phyloP scores from a whole-genome alignment of 306 rosid genomes.

The Bauhinia variegata region DNA sequence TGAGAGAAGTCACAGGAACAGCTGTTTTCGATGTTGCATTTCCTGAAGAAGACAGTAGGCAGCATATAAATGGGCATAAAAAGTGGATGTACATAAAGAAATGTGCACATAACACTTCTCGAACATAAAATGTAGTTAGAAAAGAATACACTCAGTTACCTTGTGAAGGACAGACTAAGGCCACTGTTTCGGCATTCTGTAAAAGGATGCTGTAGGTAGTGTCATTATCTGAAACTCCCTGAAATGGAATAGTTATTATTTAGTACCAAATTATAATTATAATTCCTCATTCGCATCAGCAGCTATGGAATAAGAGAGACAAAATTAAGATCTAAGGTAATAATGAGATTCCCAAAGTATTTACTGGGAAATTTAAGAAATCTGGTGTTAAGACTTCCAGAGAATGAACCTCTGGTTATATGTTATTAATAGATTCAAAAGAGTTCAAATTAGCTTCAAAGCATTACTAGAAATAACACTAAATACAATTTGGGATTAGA shows the following conservation, averaged over 20 bases:
- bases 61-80: too few relatives aligned
- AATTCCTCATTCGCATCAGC: background rate
- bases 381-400: too few relatives aligned
- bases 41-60: constrained; percentile 48
- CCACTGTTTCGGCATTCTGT: constrained; percentile 91
- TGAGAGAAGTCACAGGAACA: constrained; percentile 75
- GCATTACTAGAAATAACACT: too few relatives aligned
- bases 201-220: constrained; percentile 67
- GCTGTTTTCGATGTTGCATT: constrained; percentile 43
- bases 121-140: background rate
- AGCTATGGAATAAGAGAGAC: constrained; percentile 10
- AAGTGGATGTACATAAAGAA: constrained; percentile 3
- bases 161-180: constrained; percentile 62
- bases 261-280: constrained; percentile 6
- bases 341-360: background rate
- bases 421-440: too few relatives aligned
- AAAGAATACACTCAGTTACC: constrained; percentile 44
- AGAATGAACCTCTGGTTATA: too few relatives aligned
- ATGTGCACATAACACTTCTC: constrained; percentile 2
- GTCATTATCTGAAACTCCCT: constrained; percentile 57
- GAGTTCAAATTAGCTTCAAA: too few relatives aligned
- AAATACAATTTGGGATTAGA: background rate
- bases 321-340: background rate
- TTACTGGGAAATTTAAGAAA: background rate
- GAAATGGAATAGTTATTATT: constrained; percentile 25